Evolutionary conservation across 148 eudicot genomes (phyloP).

Genomic region (Hydrangea macrophylla): DNA sequence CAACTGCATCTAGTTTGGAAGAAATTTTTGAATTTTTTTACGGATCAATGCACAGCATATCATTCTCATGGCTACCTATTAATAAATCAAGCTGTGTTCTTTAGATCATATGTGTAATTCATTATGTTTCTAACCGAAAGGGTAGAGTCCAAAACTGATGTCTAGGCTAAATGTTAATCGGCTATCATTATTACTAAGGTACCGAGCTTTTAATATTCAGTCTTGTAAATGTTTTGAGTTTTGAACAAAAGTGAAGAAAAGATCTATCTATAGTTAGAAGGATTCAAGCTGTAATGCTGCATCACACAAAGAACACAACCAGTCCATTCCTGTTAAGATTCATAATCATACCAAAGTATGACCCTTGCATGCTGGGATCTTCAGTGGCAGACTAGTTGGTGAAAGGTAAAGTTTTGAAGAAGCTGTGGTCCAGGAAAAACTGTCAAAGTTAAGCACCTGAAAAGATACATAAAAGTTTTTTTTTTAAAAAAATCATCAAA

Average conservation of each 20-base stretch:
- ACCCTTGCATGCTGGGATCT: conserved; percentile 96
- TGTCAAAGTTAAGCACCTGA: conserved; percentile 87
- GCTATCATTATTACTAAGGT: neutral
- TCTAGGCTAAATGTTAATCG: neutral
- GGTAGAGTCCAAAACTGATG: neutral
- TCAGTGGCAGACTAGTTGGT: conserved; percentile 87
- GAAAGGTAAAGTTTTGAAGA: conserved; percentile 89
- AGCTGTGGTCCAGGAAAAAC: conserved; percentile 81
- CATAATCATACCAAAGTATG: conserved; percentile 64
- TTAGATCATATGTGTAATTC: neutral
- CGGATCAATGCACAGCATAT: neutral
- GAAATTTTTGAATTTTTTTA: neutral
- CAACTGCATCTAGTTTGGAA: neutral
- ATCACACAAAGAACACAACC: neutral
- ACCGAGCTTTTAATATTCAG: neutral
- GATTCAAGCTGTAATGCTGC: neutral
- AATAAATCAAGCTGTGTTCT: neutral
- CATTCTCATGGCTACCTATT: neutral
- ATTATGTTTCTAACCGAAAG: neutral
- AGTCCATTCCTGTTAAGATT: neutral
- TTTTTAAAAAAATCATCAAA: too few relatives aligned
- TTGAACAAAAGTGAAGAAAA: neutral
- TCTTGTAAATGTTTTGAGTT: neutral
- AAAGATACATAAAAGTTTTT: conserved; percentile 4
- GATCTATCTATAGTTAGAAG: neutral